These are phyloP conservation scores for Penicillium sumatraense DNA, from an alignment of 2,329 filamentous ascomycete species.

Conservation along the genomic window DNA sequence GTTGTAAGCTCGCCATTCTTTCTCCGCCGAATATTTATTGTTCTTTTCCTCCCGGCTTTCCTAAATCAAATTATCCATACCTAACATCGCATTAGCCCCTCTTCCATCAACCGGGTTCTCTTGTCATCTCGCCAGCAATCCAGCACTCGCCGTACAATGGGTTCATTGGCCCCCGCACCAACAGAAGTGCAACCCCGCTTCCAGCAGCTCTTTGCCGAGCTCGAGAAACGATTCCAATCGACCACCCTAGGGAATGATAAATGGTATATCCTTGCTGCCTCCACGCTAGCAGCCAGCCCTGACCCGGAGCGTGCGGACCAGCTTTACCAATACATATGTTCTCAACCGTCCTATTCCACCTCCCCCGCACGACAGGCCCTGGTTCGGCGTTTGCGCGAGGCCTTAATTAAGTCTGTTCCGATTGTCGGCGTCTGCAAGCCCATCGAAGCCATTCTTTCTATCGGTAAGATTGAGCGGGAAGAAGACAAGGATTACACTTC, in stretches of 20 bases:
- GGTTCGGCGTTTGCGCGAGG: slow-evolving; percentile 55
- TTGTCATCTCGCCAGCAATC: not conserved
- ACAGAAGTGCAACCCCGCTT: slow-evolving; percentile 32
- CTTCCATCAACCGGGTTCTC: not conserved
- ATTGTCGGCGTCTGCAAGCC: slow-evolving; percentile 68
- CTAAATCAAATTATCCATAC: not conserved
- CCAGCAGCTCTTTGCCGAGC: slow-evolving; percentile 32
- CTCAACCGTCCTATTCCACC: slow-evolving; percentile 50
- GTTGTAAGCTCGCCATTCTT: not conserved
- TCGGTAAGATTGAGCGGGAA: slow-evolving; percentile 54
- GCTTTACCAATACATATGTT: slow-evolving; percentile 62
- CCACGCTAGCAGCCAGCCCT: slow-evolving; percentile 55
- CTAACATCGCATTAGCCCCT: not conserved
- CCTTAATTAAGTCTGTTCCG: slow-evolving; percentile 61
- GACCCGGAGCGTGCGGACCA: slow-evolving; percentile 57
- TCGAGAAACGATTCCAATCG: slow-evolving; percentile 34
- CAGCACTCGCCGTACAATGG: slow-evolving; percentile 17
- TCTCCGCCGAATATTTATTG: not conserved
- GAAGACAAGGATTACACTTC: slow-evolving; percentile 63
- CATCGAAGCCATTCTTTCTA: slow-evolving; percentile 63
- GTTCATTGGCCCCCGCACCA: slow-evolving; percentile 15
- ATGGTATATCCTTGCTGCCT: slow-evolving; percentile 43
- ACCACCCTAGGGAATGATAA: slow-evolving; percentile 31
- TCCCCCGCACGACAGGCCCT: slow-evolving; percentile 36
- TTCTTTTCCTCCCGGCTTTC: not conserved